Evolutionary conservation across 768 basidiomycete species (phyloP).

Genomic region (Podaxis sp.): DNA sequence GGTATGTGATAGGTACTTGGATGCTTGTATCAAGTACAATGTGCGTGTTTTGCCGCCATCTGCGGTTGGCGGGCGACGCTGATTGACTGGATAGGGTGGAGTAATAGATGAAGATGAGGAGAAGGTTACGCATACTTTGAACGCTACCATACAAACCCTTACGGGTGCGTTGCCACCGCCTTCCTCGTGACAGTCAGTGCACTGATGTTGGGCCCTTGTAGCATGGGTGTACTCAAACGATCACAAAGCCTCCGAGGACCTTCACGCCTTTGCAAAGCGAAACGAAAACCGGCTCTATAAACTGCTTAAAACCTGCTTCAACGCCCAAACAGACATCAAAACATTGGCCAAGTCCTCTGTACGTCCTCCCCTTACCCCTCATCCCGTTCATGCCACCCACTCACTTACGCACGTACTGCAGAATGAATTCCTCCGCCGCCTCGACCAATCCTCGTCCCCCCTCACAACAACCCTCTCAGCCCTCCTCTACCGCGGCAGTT

Average conservation of each 20-base stretch:
- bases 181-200: not conserved
- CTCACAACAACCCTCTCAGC: conserved; percentile 65
- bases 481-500: conserved; percentile 67
- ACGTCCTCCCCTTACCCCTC: conserved; percentile 19
- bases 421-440: conserved; percentile 75
- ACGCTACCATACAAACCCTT: conserved; percentile 51
- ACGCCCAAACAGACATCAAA: conserved; percentile 82
- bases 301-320: conserved; percentile 76
- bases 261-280: conserved; percentile 77
- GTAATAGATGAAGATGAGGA: conserved; percentile 86
- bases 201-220: conserved; percentile 22
- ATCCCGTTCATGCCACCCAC: not conserved
- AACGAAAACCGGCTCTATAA: conserved; percentile 89
- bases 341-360: conserved; percentile 77
- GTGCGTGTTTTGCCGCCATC: conserved; percentile 43
- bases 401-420: conserved; percentile 25
- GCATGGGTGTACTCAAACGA: conserved; percentile 59
- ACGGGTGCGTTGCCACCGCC: conserved; percentile 33
- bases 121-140: conserved; percentile 50
- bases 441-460: conserved; percentile 67
- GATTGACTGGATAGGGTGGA: conserved; percentile 63
- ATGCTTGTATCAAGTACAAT: conserved; percentile 78
- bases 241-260: conserved; percentile 72
- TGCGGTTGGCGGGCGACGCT: conserved; percentile 1
- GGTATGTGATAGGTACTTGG: conserved; percentile 66